These are phyloP conservation scores for Pulveroboletus sp. DNA, from an alignment of 768 basidiomycete genomes.

Conservation along the genomic window DNA sequence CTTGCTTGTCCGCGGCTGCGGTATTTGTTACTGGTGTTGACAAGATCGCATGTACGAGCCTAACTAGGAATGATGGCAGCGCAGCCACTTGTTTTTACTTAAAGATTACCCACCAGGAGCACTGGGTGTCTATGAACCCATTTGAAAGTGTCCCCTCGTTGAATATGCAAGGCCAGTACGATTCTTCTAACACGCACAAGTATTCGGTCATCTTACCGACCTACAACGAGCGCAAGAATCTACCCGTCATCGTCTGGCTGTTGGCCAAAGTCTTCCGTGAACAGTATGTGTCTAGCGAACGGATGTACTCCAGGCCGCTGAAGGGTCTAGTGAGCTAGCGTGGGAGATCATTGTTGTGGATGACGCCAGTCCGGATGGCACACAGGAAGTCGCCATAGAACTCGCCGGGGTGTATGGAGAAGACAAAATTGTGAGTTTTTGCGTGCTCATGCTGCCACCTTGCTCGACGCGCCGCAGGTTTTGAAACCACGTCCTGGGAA, in stretches of 20 bases:
- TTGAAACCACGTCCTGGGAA: constrained; percentile 87
- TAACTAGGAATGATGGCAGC: no score
- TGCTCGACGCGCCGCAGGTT: constrained; percentile 41
- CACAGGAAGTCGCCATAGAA: constrained; percentile 81
- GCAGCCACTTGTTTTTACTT: no score
- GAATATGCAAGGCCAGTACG: constrained; percentile 56
- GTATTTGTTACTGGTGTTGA: no score
- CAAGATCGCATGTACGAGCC: no score
- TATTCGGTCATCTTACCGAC: constrained; percentile 93
- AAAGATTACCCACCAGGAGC: no score
- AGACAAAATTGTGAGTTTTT: constrained; percentile 65
- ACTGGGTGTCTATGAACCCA: constrained; percentile 49
- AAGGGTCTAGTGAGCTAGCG: constrained; percentile 50
- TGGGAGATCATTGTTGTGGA: constrained; percentile 93
- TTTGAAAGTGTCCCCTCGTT: constrained; percentile 52
- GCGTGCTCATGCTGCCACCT: neutral
- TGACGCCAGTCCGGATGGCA: constrained; percentile 90
- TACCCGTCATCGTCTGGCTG: constrained; percentile 85
- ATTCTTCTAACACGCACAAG: constrained; percentile 53
- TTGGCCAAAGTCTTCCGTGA: constrained; percentile 71
- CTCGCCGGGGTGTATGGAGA: constrained; percentile 77
- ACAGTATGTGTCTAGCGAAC: constrained; percentile 47
- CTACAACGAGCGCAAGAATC: constrained; percentile 90
- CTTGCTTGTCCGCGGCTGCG: no score
- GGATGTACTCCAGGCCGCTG: constrained; percentile 6